Evolutionary conservation across 2,329 filamentous ascomycete genomes (phyloP).

Genomic region (Fusarium nurragi): DNA sequence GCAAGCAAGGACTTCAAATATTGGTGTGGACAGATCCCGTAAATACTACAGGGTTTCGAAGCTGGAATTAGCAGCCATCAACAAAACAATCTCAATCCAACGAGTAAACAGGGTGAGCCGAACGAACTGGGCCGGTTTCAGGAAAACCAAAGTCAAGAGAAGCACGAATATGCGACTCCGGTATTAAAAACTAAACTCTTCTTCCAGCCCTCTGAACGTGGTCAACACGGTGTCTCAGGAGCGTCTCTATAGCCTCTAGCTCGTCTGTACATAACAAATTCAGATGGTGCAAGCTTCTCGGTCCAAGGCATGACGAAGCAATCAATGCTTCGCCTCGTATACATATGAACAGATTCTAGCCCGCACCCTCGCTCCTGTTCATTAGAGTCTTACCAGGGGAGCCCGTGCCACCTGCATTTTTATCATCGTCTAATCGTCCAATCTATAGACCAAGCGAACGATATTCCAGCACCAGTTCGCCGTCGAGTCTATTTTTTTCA

Average conservation of each 20-base stretch:
- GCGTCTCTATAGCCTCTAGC: slow-evolving; percentile 30
- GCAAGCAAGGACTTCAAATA: slow-evolving; percentile 38
- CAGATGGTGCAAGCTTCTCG: slow-evolving; percentile 3
- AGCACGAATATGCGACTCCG: not conserved
- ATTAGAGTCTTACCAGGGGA: not conserved
- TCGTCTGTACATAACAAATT: not conserved
- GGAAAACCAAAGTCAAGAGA: slow-evolving; percentile 28
- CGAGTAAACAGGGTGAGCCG: not conserved
- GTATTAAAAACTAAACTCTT: slow-evolving; percentile 34
- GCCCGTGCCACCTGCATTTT: not conserved
- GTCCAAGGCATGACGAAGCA: slow-evolving; percentile 1
- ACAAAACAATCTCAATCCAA: not conserved
- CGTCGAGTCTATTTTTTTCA: slow-evolving; percentile 63
- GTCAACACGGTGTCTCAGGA: slow-evolving; percentile 30
- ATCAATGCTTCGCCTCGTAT: slow-evolving; percentile 11
- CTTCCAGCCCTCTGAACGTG: slow-evolving; percentile 12
- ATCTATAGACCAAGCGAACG: slow-evolving; percentile 56
- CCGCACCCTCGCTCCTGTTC: not conserved
- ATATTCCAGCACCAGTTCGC: slow-evolving; percentile 67
- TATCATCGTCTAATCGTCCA: slow-evolving; percentile 42
- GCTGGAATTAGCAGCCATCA: not conserved
- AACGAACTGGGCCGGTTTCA: not conserved
- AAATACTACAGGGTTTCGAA: slow-evolving; percentile 48
- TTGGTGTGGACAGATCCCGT: slow-evolving; percentile 53
- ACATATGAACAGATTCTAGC: not conserved